Evolutionary conservation across 352 stramenopile species (phyloP), one percentile per base, ranked within the genome.

Genomic region (Globisporangium acanthophoron): DNA sequence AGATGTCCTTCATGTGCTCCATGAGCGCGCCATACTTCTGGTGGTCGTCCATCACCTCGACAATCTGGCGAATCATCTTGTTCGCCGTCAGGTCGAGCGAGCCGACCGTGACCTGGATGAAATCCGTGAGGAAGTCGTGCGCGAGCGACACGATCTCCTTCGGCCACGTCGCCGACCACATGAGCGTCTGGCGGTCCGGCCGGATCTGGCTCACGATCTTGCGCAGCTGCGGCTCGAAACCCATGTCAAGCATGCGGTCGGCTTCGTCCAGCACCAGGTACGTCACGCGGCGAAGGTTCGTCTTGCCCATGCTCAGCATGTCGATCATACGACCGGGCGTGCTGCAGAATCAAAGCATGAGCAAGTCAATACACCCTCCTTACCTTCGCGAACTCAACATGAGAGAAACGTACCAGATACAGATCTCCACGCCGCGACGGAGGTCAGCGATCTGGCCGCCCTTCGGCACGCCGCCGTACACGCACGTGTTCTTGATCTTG

Each of bases 251-350:
- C 89, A 98, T 98, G 57, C 92, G 84, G 84, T 99, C 96, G 27
- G 97, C 97, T 78, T 99, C 97, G 70, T 99, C 97, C 21, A 99
- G 82, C 54, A 99, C 97, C 52, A 99, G 73, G 74, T 99, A 99
- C 12, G 96, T 99, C 31, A 99, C 96, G 56, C 96, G 90, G 48
- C 95, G 93, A 46, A 99, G 74, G 71, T 98, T 97, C 37, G 90
- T 98, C 71, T 96, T 96, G 60, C 94, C 90, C 70, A 92, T 91
- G 66, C 98, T 94, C 51, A 99, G 88, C 62, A 99, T 88, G 73
- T 99, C 97, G 64, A 99, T 98, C 72, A 99, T 92, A 67, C 97
- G 91, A 31, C 97, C 97, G 8, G 97, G 97, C 4, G 96, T 98
- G 61, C 84, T 94, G 53, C 33, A 37, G 3, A 6, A 37, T 37